Conservation (phyloP, 129 eudicot species). For the Silybum marianum region DNA sequence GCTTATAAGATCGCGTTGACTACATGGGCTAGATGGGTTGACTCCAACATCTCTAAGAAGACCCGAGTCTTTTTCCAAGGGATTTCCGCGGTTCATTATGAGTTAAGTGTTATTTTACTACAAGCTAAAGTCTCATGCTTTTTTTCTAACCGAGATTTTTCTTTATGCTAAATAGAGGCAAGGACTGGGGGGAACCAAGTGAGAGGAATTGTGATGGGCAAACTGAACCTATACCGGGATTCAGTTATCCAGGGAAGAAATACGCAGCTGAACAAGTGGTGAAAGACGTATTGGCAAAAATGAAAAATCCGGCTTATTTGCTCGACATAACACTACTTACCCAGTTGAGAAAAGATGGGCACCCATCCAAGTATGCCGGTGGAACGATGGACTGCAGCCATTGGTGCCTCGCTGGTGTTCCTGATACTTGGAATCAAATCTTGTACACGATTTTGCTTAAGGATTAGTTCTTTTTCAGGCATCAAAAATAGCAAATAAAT, state of each 20-base stretch:
- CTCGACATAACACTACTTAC: constrained; percentile 54
- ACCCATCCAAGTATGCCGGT: constrained; percentile 47
- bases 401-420: constrained; percentile 69
- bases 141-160: background rate
- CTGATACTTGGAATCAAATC: constrained; percentile 67
- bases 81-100: constrained; percentile 69
- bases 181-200: constrained; percentile 36
- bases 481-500: background rate
- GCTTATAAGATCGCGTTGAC: constrained; percentile 63
- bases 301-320: constrained; percentile 45
- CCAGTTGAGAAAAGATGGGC: constrained; percentile 52
- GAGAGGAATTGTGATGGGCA: constrained; percentile 29
- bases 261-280: constrained; percentile 35
- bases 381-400: constrained; percentile 50
- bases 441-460: constrained; percentile 42
- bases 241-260: constrained; percentile 32
- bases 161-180: constrained; percentile 30
- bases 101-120: constrained; percentile 37
- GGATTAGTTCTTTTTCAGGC: constrained; percentile 22
- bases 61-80: constrained; percentile 80
- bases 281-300: constrained; percentile 37
- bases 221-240: constrained; percentile 41
- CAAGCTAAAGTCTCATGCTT: background rate
- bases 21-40: constrained; percentile 82
- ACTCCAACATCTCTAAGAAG: constrained; percentile 48